Base-by-base conservation (phyloP, 2,329 filamentous ascomycete species). In the Phoma sp. region DNA sequence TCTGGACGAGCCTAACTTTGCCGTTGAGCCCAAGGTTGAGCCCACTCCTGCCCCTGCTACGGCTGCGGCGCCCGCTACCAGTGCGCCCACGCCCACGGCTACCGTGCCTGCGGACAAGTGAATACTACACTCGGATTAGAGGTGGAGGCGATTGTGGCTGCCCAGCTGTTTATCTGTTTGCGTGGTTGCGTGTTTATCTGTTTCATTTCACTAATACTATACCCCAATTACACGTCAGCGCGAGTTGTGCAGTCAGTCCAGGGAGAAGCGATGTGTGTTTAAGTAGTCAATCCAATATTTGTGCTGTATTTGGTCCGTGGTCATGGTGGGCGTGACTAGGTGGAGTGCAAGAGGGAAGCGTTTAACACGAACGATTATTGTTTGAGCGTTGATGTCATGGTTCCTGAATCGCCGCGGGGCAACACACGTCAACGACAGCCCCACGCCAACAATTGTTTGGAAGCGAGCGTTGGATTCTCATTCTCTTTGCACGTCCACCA, bases 141-240 rank as follows among this genome's bases (percentile, higher is more conserved):
- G 25, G 38, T 4, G 36, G 27, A 29, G 27, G 7, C 10, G 27
- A 29, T 10, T 8, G 27, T 29, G 27, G 27, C 27, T 29, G 7
- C 8, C 10, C 10, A 1, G 27, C 6, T 31, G 29, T 31, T 31
- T 2, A 4, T 24, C 22, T 24, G 22, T 24, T 24, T 24, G 22
- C 22, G 4, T 6, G 22, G 4, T 36, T 47, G 38, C 51, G 21
- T 21, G 41, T 32, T 38, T 33, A 44, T 15, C 33, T 48, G 49
- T 63, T 61, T 47, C 55, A 32, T 61, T 68, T 63, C 61, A 58
- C 63, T 70, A 67, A 72, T 71, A 63, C 66, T 71, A 73, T 73
- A 73, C 70, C 70, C 70, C 65, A 60, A 55, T 67, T 22, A 40
- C 46, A 51, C 40, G 55, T 58, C 39, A 55, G 56, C 48, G 64